Conservation (phyloP, 2,329 filamentous ascomycete species). For the Beauveria varroae region DNA sequence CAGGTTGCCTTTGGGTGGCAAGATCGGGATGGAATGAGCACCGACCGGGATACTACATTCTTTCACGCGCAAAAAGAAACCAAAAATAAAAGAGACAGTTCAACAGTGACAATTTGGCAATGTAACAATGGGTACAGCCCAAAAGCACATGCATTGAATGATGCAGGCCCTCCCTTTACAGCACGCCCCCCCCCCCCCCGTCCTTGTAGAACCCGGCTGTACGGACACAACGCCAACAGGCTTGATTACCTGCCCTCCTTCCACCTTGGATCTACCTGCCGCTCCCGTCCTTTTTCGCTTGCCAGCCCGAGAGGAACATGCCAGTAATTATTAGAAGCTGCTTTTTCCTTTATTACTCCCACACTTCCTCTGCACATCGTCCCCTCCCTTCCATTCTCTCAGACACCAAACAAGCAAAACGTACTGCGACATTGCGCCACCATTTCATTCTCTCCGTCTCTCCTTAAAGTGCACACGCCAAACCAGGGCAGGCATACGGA, state of each 20-base stretch:
- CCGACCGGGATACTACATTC: not conserved
- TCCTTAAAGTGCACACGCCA: not conserved
- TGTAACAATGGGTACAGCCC: not conserved
- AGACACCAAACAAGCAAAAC: not conserved
- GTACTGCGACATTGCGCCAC: not conserved
- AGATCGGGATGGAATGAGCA: not conserved
- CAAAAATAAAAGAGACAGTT: too few relatives aligned
- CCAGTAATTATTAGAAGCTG: not conserved
- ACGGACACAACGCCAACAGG: not conserved
- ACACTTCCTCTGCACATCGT: not conserved
- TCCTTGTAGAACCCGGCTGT: slow-evolving; percentile 2
- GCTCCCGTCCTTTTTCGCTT: not conserved
- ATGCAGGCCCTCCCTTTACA: not conserved
- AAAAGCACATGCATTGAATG: slow-evolving; percentile 1
- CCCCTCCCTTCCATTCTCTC: not conserved
- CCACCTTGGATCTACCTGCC: not conserved
- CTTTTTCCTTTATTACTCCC: not conserved
- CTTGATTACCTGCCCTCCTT: not conserved
- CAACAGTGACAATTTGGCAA: not conserved
- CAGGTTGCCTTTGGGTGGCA: not conserved
- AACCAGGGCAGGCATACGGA: not conserved
- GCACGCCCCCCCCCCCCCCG: not conserved
- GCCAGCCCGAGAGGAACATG: not conserved
- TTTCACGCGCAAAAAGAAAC: not conserved
- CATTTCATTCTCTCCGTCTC: not conserved